Evolutionary conservation across 768 basidiomycete species (phyloP), one percentile per base, ranked within the genome.

Genomic region (Rhodotorula taiwanensis): DNA sequence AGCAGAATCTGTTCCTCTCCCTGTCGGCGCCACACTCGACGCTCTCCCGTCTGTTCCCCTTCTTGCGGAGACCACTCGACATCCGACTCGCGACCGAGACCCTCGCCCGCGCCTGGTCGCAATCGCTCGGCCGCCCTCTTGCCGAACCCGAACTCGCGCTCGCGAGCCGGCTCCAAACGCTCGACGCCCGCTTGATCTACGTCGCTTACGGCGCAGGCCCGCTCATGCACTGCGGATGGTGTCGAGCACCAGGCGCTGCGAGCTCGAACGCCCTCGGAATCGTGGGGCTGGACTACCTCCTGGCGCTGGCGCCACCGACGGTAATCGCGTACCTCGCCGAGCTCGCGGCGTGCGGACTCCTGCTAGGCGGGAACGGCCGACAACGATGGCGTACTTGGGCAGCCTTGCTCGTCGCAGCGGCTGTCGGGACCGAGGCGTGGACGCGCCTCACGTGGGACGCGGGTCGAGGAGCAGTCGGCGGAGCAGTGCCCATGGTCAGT

Each of bases 1-100:
- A n/a, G 15, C 57, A 60, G 48, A 64, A 64, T 48, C 53, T 65
- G 31, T 65, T 69, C 63, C 60, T 65, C 42, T 34, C 44, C 39
- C 58, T 68, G 30, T 61, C 69, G 11, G 18, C 52, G 5, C 58
- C 69, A 3, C 59, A 53, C 30, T 52, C 66, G 8, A n/a, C 53
- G 39, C 58, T 64, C 30, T 42, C 60, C 3, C 42, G 28, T 23
- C 27, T 54, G 39, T 50, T 64, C 47, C 66, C 66, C 10, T 25
- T 59, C 42, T 57, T 72, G 23, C 66, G 67, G 4, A 30, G 44
- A 16, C 66, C 66, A 0, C 52, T 68, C 54, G 66, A 68, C 54
- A 14, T 68, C 41, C 62, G 66, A 10, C 51, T 60, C 52, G 49
- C 66, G 8, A 63, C 66, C 36, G 62, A 63, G 28, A 57, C 58